Evolutionary conservation across 257 asterid genomes (phyloP), one percentile per base, ranked within the genome.

Genomic region (Solanum lignicaule): DNA sequence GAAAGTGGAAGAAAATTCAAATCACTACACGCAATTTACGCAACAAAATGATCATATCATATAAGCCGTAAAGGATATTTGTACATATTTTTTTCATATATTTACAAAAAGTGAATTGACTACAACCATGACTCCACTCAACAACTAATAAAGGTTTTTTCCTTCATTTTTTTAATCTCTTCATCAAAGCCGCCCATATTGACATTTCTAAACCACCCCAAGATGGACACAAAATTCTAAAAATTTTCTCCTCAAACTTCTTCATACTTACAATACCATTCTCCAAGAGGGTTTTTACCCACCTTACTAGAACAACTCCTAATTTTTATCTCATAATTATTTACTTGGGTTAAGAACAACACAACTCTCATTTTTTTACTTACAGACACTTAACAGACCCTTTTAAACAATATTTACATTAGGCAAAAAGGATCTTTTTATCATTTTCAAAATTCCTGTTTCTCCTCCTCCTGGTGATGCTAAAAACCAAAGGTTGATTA

Each of bases 221-320:
- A 92, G 87, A 87, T 9, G 68, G 90, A 88, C 88, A 89, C 79
- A 86, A 89, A 43, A 81, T 33, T 89, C 87, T 83, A 31, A 27
- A 27, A 88, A 55, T 75, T 85, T 78, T 62, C 43, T 20, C 60
- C 81, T 89, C 88, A 84, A 69, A 90, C 60, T 89, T 93, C 84
- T 91, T 90, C 93, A 90, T 93, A 94, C 91, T 94, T 75, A 38
- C 83, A 62, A 94, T 95, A 94, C 91, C 89, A 91, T 91, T 87
- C 65, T 55, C 88, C 93, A 92, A 90, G 83, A 43, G 88, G 90
- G 87, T 14, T 82, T 65, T 78, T 81, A 76, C 86, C 88, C 86
- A n/a, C 87, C 90, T 89, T 90, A 87, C 90, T 12, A 86, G 87
- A 52, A 78, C 91, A 52, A 78, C 91, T 87, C 88, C 86, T 74